Percentiles rank a stretch among this genome's conserved stretches.
Conservation (phyloP, 2,329 filamentous ascomycete species). For the Colletotrichum camelliae region DNA sequence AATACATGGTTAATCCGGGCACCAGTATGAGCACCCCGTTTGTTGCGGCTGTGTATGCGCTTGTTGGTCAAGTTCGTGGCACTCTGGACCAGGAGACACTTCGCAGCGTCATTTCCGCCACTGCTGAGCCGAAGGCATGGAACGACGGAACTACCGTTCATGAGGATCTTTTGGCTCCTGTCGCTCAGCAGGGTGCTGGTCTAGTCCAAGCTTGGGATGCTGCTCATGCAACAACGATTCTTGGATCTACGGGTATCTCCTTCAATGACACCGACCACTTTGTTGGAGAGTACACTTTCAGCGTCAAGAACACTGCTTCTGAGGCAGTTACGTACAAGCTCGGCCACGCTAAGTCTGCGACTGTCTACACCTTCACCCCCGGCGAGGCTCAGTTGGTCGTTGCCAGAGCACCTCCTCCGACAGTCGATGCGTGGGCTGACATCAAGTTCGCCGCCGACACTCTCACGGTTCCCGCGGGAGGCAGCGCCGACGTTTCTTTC, state of each 20-base stretch:
- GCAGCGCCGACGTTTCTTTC: slow-evolving; percentile 29
- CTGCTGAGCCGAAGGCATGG: slow-evolving; percentile 33
- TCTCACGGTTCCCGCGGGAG: slow-evolving; percentile 32
- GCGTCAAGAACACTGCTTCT: slow-evolving; percentile 43
- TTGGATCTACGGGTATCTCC: slow-evolving; percentile 41
- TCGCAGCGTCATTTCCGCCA: slow-evolving; percentile 31
- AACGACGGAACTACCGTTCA: slow-evolving; percentile 28
- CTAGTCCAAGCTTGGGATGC: slow-evolving; percentile 47
- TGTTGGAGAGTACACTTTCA: slow-evolving; percentile 36
- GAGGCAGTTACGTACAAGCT: slow-evolving; percentile 42
- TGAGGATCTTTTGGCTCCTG: slow-evolving; percentile 31
- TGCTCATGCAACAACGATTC: slow-evolving; percentile 39
- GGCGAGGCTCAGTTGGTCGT: not conserved
- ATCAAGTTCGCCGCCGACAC: slow-evolving; percentile 22
- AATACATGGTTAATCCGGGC: slow-evolving; percentile 55
- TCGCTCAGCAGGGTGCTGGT: slow-evolving; percentile 48
- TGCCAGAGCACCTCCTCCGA: slow-evolving; percentile 21
- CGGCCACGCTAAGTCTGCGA: slow-evolving; percentile 37
- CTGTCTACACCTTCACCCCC: slow-evolving; percentile 40
- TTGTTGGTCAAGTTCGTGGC: slow-evolving; percentile 34
- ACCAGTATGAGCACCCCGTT: slow-evolving; percentile 62
- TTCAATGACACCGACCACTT: slow-evolving; percentile 52
- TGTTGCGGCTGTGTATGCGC: slow-evolving; percentile 42
- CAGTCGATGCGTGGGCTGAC: slow-evolving; percentile 20
- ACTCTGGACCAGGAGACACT: slow-evolving; percentile 29